These are phyloP conservation scores for Erodium maritimum DNA, from an alignment of 345 rosid genomes.

Conservation along the genomic window DNA sequence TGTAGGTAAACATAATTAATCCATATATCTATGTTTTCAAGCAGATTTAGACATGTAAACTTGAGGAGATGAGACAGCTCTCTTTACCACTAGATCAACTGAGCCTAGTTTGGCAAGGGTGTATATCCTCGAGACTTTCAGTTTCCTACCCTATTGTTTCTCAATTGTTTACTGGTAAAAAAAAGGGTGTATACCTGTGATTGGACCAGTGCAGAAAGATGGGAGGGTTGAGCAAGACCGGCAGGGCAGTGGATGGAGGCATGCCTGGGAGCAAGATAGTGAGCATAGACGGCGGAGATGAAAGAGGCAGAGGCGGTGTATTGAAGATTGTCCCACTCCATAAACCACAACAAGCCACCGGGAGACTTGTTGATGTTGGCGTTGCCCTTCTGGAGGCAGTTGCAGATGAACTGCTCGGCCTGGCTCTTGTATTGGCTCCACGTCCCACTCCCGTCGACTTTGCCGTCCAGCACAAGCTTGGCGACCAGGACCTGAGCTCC, in stretches of 20 bases:
- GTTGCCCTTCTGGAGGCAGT: conserved; percentile 32
- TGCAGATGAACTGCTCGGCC: conserved; percentile 40
- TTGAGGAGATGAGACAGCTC: no score
- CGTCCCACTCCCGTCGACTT: neutral
- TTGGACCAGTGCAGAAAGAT: conserved; percentile 20
- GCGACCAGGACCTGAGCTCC: conserved; percentile 27
- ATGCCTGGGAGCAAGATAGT: conserved; percentile 15
- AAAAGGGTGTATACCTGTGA: no score
- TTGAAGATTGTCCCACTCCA: conserved; percentile 24
- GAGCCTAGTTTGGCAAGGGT: no score
- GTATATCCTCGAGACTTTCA: no score
- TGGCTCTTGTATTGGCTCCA: conserved; percentile 24
- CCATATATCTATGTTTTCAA: no score
- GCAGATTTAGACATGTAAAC: no score
- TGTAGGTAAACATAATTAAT: no score
- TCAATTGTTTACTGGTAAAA: no score
- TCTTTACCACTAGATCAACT: no score
- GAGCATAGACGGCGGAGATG: conserved; percentile 16
- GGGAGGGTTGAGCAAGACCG: conserved; percentile 17
- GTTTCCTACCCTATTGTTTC: no score
- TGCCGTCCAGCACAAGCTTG: conserved; percentile 22
- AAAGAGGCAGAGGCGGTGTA: conserved; percentile 20
- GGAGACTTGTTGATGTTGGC: conserved; percentile 22
- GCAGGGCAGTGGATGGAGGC: conserved; percentile 26
- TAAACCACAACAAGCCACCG: conserved; percentile 25